A percentile compares a stretch with the other conserved stretches of the same genome.
phyloP scores from a whole-genome alignment of 176 grass and related monocot species.

The Pontederia paniculata region DNA sequence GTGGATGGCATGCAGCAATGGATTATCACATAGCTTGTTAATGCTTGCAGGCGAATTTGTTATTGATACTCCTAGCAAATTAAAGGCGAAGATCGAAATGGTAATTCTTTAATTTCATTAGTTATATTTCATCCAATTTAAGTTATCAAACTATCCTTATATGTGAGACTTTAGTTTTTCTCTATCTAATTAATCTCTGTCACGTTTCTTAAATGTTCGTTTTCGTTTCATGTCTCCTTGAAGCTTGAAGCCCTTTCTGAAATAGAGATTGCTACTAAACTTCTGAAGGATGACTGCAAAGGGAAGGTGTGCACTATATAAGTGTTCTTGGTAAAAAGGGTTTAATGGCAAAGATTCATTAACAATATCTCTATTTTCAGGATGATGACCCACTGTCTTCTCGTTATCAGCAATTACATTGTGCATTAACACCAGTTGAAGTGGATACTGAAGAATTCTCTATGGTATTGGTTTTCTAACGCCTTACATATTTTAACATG shows the following conservation, averaged over 20 bases:
- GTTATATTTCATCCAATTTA: too few relatives aligned
- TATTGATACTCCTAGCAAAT: constrained; percentile 77
- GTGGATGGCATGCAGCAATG: too few relatives aligned
- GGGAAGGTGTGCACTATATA: constrained; percentile 35
- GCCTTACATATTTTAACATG: too few relatives aligned
- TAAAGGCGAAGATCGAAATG: constrained; percentile 90
- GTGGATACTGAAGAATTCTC: constrained; percentile 55
- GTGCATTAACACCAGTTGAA: constrained; percentile 63
- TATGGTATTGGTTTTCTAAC: constrained; percentile 51
- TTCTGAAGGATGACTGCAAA: constrained; percentile 59
- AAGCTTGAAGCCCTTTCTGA: constrained; percentile 88
- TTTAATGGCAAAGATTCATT: background rate
- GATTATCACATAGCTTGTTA: constrained; percentile 16
- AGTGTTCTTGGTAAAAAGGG: background rate
- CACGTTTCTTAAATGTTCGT: constrained; percentile 1
- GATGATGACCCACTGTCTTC: constrained; percentile 61
- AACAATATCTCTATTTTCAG: constrained; percentile 5
- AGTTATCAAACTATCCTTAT: too few relatives aligned
- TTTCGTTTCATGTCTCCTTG: constrained; percentile 17
- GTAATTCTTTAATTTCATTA: constrained; percentile 29
- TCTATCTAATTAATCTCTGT: background rate
- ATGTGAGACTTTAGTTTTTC: too few relatives aligned
- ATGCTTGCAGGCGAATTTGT: constrained; percentile 72
- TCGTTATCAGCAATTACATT: constrained; percentile 73
- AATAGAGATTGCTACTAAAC: constrained; percentile 93